Evolutionary conservation across 441 rosid genomes (phyloP).

Genomic region (Adansonia rubrostipa): DNA sequence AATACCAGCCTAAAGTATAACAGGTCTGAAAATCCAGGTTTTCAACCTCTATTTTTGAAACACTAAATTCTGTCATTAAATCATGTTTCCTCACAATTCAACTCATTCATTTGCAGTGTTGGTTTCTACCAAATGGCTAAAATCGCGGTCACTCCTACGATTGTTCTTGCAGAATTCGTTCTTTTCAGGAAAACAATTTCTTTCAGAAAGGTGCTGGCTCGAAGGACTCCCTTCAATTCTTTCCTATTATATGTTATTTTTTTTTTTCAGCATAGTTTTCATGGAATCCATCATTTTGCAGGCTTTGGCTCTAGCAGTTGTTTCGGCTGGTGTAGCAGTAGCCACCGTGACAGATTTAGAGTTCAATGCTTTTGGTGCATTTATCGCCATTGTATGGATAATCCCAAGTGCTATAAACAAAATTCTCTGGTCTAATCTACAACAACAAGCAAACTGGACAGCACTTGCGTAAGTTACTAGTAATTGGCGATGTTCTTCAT

Average conservation of each 20-base stretch:
- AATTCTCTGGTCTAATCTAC: slow-evolving; percentile 93
- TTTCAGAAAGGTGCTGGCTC: slow-evolving; percentile 51
- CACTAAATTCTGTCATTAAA: background rate
- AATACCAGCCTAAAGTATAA: slow-evolving; percentile 88
- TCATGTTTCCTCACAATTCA: slow-evolving; percentile 14
- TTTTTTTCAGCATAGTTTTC: too few species aligned
- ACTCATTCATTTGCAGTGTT: slow-evolving; percentile 51
- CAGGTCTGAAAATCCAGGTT: slow-evolving; percentile 49
- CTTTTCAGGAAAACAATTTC: slow-evolving; percentile 71
- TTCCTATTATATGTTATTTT: background rate
- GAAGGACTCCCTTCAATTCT: background rate
- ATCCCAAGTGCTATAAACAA: slow-evolving; percentile 90
- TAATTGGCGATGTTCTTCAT: background rate
- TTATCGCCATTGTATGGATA: slow-evolving; percentile 83
- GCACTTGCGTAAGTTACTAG: slow-evolving; percentile 71
- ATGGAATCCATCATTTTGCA: slow-evolving; percentile 31
- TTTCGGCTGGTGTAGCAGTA: slow-evolving; percentile 83
- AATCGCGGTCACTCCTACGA: slow-evolving; percentile 95
- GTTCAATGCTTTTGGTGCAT: slow-evolving; percentile 80
- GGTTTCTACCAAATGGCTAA: slow-evolving; percentile 99
- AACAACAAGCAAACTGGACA: slow-evolving; percentile 90
- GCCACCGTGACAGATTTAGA: slow-evolving; percentile 90
- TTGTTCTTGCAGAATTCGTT: slow-evolving; percentile 80
- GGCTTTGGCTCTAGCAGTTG: slow-evolving; percentile 72
- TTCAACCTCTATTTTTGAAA: background rate